Base-by-base conservation (phyloP, 2,329 filamentous ascomycete genomes). In the Fusarium coffeatum region DNA sequence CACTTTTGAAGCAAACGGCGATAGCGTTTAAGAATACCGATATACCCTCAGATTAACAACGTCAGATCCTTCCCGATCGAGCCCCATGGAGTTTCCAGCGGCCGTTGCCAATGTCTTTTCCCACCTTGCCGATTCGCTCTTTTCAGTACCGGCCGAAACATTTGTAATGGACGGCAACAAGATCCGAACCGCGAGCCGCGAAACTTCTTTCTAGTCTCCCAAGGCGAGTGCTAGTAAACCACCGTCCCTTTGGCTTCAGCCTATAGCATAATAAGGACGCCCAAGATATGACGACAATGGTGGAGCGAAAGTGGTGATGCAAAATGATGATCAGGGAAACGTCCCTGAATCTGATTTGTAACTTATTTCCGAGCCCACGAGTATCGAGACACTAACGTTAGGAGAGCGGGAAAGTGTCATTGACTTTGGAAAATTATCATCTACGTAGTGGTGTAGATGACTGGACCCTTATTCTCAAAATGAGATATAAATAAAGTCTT, bases 271-370 rank as follows among this genome's bases (percentile, higher is more conserved):
- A 53, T 43, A 59, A 59, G 46, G 59, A 10, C 28, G 16, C 47
- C 41, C 41, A 60, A 32, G 32, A 32, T 59, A 66, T 66, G 61
- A 65, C 60, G 62, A 65, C 62, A 66, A 22, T 12, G 25, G 47
- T 65, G 54, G 54, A 65, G 46, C 47, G 34, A 48, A 64, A 48
- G 47, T 49, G 48, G 54, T 66, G 42, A 66, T 60, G 42, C 28
- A 16, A 20, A 9, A 64, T 18, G 61, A 25, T 28, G 59, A 64
- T 64, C 61, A 65, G 12, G n/a, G 40, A 53, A 66, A 66, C 34
- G 28, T 56, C 64, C 42, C 58, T 66, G 32, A 30, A 59, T 28
- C 28, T 53, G 63, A 59, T 53, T 66, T 43, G 37, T 60, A 60
- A 45, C 30, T 16, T 66, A 48, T 53, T 54, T 59, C 55, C 54